A percentile compares a stretch with the other conserved stretches of the same genome.
Evolutionary conservation across 805 yeast species (phyloP).

Genomic region (Blastobotrys terrestris): DNA sequence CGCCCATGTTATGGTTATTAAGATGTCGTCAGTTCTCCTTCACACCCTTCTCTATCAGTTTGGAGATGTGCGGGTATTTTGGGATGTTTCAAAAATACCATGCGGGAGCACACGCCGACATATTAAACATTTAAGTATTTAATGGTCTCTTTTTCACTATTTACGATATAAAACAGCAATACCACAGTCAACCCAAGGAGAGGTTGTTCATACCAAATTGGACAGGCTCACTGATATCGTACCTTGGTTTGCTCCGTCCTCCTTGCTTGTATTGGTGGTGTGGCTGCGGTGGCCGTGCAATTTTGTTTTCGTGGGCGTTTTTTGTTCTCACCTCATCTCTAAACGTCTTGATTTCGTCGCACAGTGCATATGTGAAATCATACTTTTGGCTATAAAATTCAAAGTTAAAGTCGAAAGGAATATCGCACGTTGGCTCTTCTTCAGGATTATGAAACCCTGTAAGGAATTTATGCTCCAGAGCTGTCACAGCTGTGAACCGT

Average conservation of each 20-base stretch:
- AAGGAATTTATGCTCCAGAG: conserved; percentile 54
- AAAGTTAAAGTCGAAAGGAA: conserved; percentile 59
- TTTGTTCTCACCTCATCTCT: conserved; percentile 15
- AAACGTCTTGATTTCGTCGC: conserved; percentile 15
- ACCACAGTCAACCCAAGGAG: background rate
- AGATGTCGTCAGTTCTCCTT: background rate
- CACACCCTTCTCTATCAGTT: background rate
- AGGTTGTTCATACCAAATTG: background rate
- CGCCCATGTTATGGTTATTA: conserved; percentile 67
- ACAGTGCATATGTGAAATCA: conserved; percentile 9
- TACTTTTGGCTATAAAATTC: conserved; percentile 36
- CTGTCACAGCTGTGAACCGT: conserved; percentile 51
- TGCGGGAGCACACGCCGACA: background rate
- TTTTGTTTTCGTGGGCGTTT: background rate
- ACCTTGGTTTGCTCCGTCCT: background rate
- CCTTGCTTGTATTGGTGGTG: background rate
- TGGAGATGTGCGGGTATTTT: background rate
- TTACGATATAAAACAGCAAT: background rate
- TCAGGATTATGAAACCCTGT: conserved; percentile 44
- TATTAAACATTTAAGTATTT: too few relatives aligned
- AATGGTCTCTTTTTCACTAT: too few relatives aligned
- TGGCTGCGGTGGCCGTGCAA: background rate
- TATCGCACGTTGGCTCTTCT: conserved; percentile 50
- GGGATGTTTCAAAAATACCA: background rate
- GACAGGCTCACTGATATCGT: background rate